A percentile compares a stretch with the other conserved stretches of the same genome.
These are phyloP conservation scores for Macrotyloma uniflorum DNA, from an alignment of 306 rosid species.

Conservation along the genomic window DNA sequence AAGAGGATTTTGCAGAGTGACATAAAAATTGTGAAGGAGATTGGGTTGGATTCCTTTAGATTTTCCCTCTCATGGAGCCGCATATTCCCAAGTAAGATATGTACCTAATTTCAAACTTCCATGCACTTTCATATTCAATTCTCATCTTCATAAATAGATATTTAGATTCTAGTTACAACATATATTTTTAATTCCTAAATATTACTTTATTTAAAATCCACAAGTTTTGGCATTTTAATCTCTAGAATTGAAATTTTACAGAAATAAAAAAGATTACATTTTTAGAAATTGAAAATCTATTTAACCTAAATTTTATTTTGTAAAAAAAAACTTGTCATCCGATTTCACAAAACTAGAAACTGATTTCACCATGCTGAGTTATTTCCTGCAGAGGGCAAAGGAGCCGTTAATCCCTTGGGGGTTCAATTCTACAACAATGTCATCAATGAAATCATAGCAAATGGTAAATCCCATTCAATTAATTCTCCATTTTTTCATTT, in stretches of 20 bases:
- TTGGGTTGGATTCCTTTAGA: slow-evolving; percentile 60
- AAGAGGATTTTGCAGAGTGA: slow-evolving; percentile 40
- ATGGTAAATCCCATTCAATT: slow-evolving; percentile 43
- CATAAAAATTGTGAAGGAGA: slow-evolving; percentile 47
- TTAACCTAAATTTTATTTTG: too few species aligned
- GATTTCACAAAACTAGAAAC: too few species aligned
- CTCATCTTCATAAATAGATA: not conserved
- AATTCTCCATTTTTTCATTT: not conserved
- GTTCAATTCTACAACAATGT: slow-evolving; percentile 57
- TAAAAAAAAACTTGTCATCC: too few species aligned
- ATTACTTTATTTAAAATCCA: too few species aligned
- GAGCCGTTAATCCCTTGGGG: slow-evolving; percentile 39
- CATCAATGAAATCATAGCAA: slow-evolving; percentile 50
- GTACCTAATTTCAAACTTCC: not conserved
- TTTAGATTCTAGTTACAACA: too few species aligned
- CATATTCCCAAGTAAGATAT: slow-evolving; percentile 54
- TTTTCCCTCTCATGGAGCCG: slow-evolving; percentile 61
- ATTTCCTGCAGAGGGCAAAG: slow-evolving; percentile 41
- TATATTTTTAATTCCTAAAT: too few species aligned
- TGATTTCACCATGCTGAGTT: not conserved
- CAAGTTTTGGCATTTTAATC: too few species aligned
- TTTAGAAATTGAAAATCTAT: too few species aligned
- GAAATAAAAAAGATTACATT: too few species aligned
- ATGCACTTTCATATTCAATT: not conserved
- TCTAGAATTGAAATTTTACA: too few species aligned